These are phyloP conservation scores for Uronychia binucleata DNA, from an alignment of 73 alveolate genomes.

Conservation along the genomic window DNA sequence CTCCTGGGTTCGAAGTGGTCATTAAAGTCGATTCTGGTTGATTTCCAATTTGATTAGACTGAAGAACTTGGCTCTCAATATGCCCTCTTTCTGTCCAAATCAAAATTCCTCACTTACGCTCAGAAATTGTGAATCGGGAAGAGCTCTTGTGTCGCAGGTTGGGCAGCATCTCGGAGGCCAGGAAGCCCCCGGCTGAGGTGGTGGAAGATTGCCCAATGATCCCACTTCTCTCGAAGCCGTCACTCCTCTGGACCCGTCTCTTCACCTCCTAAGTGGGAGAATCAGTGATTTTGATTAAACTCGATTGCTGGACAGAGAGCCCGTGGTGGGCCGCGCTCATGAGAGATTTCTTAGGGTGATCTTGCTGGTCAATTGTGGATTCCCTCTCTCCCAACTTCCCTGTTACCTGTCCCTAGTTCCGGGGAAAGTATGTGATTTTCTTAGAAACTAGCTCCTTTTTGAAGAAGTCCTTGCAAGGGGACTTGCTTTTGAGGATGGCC, in stretches of 20 bases:
- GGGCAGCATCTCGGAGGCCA: too few species aligned
- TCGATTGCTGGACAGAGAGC: too few species aligned
- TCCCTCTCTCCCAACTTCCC: background rate
- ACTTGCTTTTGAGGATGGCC: background rate
- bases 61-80: background rate
- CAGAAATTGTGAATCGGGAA: background rate
- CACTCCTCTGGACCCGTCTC: background rate
- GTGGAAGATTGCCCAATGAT: background rate
- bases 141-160: background rate
- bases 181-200: too few species aligned
- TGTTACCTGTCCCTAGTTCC: background rate
- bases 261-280: background rate
- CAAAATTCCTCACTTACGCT: background rate
- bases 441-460: background rate
- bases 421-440: background rate
- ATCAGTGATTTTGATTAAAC: too few species aligned
- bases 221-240: background rate
- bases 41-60: background rate
- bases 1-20: background rate
- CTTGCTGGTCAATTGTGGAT: too few species aligned
- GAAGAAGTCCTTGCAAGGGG: background rate
- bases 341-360: too few species aligned
- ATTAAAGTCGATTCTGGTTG: background rate
- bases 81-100: background rate
- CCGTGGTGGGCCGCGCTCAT: too few species aligned